A percentile compares a stretch with the other conserved stretches of the same genome.
These are phyloP conservation scores for Fusarium musae DNA, from an alignment of 2,329 filamentous ascomycete genomes.

Conservation along the genomic window DNA sequence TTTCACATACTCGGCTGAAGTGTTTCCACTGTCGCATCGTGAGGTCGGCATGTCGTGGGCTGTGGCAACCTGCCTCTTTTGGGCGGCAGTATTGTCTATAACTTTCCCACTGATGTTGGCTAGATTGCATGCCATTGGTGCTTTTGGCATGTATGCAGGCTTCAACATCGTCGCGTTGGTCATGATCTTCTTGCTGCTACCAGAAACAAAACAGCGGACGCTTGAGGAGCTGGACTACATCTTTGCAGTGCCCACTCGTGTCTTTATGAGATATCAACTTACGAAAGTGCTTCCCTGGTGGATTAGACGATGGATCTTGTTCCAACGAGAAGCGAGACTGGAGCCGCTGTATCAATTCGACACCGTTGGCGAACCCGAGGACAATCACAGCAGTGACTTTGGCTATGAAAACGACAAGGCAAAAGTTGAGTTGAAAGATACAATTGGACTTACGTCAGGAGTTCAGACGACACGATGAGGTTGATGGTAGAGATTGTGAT, in stretches of 20 bases:
- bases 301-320: slow-evolving; percentile 67
- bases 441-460: slow-evolving; percentile 46
- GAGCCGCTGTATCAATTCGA: slow-evolving; percentile 58
- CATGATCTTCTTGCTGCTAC: slow-evolving; percentile 67
- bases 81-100: slow-evolving; percentile 70
- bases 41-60: slow-evolving; percentile 78
- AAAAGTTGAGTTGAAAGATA: slow-evolving; percentile 53
- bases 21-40: slow-evolving; percentile 76
- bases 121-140: slow-evolving; percentile 56
- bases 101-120: slow-evolving; percentile 69
- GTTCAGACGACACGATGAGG: slow-evolving; percentile 25
- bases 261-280: slow-evolving; percentile 67
- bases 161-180: slow-evolving; percentile 65
- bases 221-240: slow-evolving; percentile 69
- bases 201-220: slow-evolving; percentile 68
- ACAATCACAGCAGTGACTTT: slow-evolving; percentile 45
- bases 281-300: slow-evolving; percentile 69
- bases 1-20: slow-evolving; percentile 75
- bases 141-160: slow-evolving; percentile 65
- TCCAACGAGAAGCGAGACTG: slow-evolving; percentile 55
- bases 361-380: slow-evolving; percentile 47
- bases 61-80: slow-evolving; percentile 72
- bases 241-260: slow-evolving; percentile 68
- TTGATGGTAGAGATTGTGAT: neutral
- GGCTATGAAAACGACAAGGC: slow-evolving; percentile 53